Percentiles rank a stretch among this genome's conserved stretches.
phyloP scores from a whole-genome alignment of 129 eudicot genomes.

The Tagetes erecta region DNA sequence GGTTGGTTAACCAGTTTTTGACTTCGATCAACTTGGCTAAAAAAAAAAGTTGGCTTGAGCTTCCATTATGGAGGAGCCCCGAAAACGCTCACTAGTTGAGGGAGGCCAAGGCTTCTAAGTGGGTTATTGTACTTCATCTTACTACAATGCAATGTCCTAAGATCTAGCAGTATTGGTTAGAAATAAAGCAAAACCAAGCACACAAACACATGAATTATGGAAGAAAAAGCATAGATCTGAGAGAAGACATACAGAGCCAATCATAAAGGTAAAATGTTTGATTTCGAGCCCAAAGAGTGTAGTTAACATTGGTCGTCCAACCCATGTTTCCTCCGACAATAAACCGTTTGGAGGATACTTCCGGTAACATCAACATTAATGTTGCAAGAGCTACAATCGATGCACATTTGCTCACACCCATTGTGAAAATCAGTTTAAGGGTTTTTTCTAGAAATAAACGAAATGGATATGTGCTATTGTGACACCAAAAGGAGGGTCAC shows the following conservation, averaged over 20 bases:
- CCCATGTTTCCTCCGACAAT: constrained; percentile 62
- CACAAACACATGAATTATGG: neutral
- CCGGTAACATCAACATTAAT: constrained; percentile 53
- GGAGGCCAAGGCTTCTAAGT: too few relatives aligned
- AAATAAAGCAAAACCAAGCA: constrained; percentile 12
- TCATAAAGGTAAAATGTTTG: constrained; percentile 67
- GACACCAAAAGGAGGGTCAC: constrained; percentile 31
- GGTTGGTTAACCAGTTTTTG: too few relatives aligned
- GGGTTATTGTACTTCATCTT: too few relatives aligned
- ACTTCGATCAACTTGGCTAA: too few relatives aligned
- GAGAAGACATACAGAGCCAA: constrained; percentile 67
- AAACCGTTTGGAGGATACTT: constrained; percentile 50
- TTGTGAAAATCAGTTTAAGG: constrained; percentile 9
- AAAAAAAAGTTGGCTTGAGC: too few relatives aligned
- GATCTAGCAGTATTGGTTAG: constrained; percentile 18
- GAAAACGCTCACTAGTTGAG: too few relatives aligned
- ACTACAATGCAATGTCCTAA: neutral
- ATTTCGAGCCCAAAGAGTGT: constrained; percentile 67
- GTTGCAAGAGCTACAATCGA: constrained; percentile 38
- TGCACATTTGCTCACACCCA: constrained; percentile 43
- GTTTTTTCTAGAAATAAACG: neutral
- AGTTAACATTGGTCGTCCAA: constrained; percentile 61
- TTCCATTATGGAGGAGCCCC: too few relatives aligned
- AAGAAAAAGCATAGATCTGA: constrained; percentile 24
- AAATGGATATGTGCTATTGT: constrained; percentile 19